Evolutionary conservation across 2,329 filamentous ascomycete species (phyloP), one percentile per base, ranked within the genome.

Genomic region (Lecanoromycetidae sp.): DNA sequence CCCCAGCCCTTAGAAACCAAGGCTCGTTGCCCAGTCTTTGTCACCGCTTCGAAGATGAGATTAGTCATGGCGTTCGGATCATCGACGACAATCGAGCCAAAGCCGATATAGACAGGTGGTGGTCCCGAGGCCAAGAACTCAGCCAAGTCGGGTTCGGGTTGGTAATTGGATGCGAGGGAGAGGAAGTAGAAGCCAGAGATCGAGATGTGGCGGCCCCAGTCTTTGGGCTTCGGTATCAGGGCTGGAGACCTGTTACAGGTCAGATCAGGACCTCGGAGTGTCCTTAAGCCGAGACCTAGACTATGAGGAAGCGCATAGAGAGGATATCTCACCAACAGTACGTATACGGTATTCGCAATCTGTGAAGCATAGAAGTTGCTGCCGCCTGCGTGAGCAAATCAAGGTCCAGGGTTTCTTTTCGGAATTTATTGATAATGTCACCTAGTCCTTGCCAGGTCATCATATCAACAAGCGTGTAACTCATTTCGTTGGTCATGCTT

Each of bases 401-500:
- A 1, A 95, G 69, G 22, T 83, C 82, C 1, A 94, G 71, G 13
- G 76, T 76, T 49, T 80, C 79, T 54, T 82, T 79, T 44, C 88
- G 74, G 58, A 94, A 95, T 9, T 80, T 75, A 59, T 96, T 95
- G 60, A 95, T 90, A 5, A 95, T 71, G 62, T 95, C 88, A 30
- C 88, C 88, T 3, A 94, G 67, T 0, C 87, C 87, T 64, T 94
- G 87, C 87, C 87, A 94, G 8, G 87, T 88, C 72, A 94, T 79
- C 76, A 93, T 85, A 55, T 94, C 87, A 2, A 94, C 83, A 17
- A 94, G 69, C 0, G 82, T 79, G 57, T 94, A 94, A 0, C 82
- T 84, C 47, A 93, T 72, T 58, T 85, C 90, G 56, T 91, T 94
- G 1, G 84, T 82, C 49, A 86, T 74, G n/a, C 76, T 76, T 5